phyloP scores from a whole-genome alignment of 768 basidiomycete species.

The Mycena maculata region DNA sequence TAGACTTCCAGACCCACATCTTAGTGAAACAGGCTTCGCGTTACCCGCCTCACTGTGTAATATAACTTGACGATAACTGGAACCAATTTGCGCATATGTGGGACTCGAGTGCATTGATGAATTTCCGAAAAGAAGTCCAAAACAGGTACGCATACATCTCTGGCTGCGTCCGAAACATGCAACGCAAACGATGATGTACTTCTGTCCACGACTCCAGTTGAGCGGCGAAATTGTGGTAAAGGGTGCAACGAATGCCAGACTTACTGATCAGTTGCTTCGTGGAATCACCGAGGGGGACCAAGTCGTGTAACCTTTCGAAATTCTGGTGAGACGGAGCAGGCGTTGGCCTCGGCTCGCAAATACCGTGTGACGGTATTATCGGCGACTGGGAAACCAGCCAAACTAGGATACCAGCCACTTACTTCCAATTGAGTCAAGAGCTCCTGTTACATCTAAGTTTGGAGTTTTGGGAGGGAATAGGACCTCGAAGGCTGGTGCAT shows the following conservation, averaged over 20 bases:
- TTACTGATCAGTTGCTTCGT: slow-evolving; percentile 26
- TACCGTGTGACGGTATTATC: slow-evolving; percentile 38
- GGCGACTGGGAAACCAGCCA: too few relatives aligned
- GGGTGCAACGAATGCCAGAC: slow-evolving; percentile 17
- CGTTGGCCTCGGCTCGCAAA: slow-evolving; percentile 34
- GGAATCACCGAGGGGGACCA: slow-evolving; percentile 35
- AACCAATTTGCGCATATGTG: background rate
- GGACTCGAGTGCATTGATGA: background rate
- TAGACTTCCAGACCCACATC: background rate
- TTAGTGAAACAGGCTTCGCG: background rate
- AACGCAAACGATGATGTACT: background rate
- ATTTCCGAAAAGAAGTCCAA: background rate
- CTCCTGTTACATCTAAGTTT: too few relatives aligned
- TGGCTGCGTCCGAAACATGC: background rate
- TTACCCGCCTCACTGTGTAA: background rate
- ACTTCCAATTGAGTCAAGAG: too few relatives aligned
- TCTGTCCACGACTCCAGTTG: too few relatives aligned
- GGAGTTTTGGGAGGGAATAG: too few relatives aligned
- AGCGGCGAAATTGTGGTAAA: slow-evolving; percentile 37
- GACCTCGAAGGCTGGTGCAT: too few relatives aligned
- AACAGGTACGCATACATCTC: background rate
- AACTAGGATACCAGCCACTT: too few relatives aligned
- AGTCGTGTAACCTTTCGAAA: slow-evolving; percentile 38
- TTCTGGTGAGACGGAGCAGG: slow-evolving; percentile 35
- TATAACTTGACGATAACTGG: background rate